Evolutionary conservation across 495 filamentous ascomycete genomes (phyloP).

Genomic region (Xylaria sp.): DNA sequence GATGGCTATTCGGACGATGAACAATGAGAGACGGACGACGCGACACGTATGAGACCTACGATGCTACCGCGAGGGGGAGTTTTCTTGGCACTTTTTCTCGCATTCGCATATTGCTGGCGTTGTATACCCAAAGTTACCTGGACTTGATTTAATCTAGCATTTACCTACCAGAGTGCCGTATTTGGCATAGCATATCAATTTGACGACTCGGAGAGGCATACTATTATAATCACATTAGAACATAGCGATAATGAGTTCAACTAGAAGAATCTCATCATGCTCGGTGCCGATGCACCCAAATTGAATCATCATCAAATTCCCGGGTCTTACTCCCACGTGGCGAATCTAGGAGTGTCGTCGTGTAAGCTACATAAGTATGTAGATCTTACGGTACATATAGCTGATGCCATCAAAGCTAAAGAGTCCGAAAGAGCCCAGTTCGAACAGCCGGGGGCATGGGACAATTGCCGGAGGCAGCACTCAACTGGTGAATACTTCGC

Average conservation of each 20-base stretch:
- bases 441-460: not conserved
- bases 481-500: not conserved
- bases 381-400: not conserved
- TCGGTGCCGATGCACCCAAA: not conserved
- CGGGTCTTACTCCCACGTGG: not conserved
- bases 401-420: not conserved
- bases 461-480: not conserved
- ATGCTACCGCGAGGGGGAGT: not conserved
- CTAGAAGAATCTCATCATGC: not conserved
- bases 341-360: not conserved
- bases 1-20: slow-evolving; percentile 41
- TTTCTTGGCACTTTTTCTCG: not conserved
- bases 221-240: not conserved
- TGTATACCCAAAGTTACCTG: slow-evolving; percentile 16
- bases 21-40: slow-evolving; percentile 29
- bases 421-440: not conserved
- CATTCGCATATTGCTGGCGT: slow-evolving; percentile 16
- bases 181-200: not conserved
- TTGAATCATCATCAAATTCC: not conserved
- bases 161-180: not conserved
- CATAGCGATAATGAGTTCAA: slow-evolving; percentile 4
- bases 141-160: slow-evolving; percentile 15
- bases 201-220: not conserved
- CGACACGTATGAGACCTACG: slow-evolving; percentile 24
- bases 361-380: not conserved